These are phyloP conservation scores for Coprinellus aureogranulatus DNA, from an alignment of 768 basidiomycete genomes.

Conservation along the genomic window DNA sequence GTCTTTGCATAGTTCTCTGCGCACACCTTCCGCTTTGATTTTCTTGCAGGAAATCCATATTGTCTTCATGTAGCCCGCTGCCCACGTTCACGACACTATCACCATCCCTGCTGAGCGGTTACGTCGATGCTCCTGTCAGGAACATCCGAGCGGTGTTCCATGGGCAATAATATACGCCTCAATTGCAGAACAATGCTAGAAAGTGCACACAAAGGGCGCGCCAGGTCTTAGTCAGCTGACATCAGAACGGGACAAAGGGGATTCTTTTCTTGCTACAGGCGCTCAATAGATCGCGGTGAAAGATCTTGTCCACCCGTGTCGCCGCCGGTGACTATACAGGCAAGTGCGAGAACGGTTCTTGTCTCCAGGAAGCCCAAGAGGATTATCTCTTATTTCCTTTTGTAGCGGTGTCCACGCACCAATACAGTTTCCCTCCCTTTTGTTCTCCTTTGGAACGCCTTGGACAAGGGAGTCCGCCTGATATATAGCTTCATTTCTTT, in stretches of 20 bases:
- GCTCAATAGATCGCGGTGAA: not conserved
- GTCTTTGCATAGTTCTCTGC: slow-evolving; percentile 71
- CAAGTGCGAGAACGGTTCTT: not conserved
- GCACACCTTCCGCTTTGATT: not conserved
- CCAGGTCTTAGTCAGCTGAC: slow-evolving; percentile 1
- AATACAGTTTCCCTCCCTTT: slow-evolving; percentile 3
- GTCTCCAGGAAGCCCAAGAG: not conserved
- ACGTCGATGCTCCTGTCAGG: not conserved
- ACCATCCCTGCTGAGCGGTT: not conserved
- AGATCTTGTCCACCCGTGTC: not conserved
- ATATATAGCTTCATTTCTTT: slow-evolving; percentile 2
- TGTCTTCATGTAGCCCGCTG: not conserved
- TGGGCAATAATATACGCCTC: slow-evolving; percentile 3
- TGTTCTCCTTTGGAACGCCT: not conserved
- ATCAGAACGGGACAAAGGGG: slow-evolving; percentile 6
- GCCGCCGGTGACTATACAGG: not conserved
- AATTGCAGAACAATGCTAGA: slow-evolving; percentile 10
- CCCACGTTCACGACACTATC: not conserved
- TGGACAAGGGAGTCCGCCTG: not conserved
- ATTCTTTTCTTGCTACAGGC: not conserved
- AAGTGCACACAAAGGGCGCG: not conserved
- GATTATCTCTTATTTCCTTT: slow-evolving; percentile 3
- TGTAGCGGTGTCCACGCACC: not conserved
- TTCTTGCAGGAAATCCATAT: not conserved
- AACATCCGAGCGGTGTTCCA: not conserved